Evolutionary conservation across 371 early-diverging fungal genomes (phyloP).

Genomic region (Conidiobolus incongruus): DNA sequence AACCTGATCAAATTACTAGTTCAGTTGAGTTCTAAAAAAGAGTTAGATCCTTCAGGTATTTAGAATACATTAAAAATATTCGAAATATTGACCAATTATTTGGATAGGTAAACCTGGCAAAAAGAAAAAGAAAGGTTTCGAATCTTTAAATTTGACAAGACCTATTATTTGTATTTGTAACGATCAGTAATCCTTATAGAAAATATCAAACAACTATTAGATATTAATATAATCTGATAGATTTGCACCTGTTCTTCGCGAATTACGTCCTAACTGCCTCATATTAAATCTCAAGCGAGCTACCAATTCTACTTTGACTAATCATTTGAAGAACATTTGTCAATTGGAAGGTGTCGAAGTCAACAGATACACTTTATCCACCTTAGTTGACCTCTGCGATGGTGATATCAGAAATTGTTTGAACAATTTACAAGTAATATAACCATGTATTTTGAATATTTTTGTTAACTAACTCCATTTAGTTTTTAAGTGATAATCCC

Average conservation of each 20-base stretch:
- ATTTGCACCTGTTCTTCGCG: slow-evolving; percentile 73
- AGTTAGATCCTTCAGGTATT: background rate
- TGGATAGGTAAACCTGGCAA: no score
- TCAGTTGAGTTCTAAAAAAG: background rate
- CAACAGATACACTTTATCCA: slow-evolving; percentile 49
- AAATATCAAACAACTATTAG: background rate
- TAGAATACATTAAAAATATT: no score
- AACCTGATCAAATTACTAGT: slow-evolving; percentile 63
- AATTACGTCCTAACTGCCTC: slow-evolving; percentile 54
- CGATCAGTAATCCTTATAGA: slow-evolving; percentile 35
- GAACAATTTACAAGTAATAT: slow-evolving; percentile 63
- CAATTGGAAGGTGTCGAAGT: slow-evolving; percentile 41
- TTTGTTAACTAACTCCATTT: slow-evolving; percentile 1
- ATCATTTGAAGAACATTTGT: slow-evolving; percentile 62
- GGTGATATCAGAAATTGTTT: slow-evolving; percentile 75
- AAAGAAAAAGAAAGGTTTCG: no score
- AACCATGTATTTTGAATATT: background rate
- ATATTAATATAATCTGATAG: slow-evolving; percentile 10
- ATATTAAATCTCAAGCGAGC: slow-evolving; percentile 39
- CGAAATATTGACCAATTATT: no score
- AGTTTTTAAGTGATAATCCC: slow-evolving; percentile 4
- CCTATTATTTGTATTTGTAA: slow-evolving; percentile 98
- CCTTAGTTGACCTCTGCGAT: slow-evolving; percentile 48
- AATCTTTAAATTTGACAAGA: slow-evolving; percentile 21
- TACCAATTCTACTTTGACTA: slow-evolving; percentile 36